A percentile compares a stretch with the other conserved stretches of the same genome.
phyloP scores from a whole-genome alignment of 2,329 filamentous ascomycete genomes.

The Cladosporium halotolerans region DNA sequence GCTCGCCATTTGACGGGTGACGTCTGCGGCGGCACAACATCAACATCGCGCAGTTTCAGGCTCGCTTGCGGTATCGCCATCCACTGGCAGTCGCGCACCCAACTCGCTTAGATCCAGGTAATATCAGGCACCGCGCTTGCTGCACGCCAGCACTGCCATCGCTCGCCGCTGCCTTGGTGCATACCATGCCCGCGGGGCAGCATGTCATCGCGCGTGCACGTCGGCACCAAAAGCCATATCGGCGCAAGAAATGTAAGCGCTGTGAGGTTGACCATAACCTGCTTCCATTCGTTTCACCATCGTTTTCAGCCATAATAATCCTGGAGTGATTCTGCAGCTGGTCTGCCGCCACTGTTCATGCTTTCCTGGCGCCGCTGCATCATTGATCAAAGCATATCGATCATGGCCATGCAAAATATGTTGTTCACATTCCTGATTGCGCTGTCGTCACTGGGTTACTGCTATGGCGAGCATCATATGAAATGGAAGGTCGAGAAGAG shows the following conservation, averaged over 20 bases:
- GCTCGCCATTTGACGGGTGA: not conserved
- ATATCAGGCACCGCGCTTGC: not conserved
- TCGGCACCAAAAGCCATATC: not conserved
- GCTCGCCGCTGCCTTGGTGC: conserved; percentile 4
- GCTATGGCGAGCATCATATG: conserved; percentile 26
- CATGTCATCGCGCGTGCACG: conserved; percentile 10
- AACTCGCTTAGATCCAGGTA: not conserved
- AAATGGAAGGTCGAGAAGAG: conserved; percentile 22
- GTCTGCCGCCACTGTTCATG: too few relatives aligned
- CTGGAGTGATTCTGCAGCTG: too few relatives aligned
- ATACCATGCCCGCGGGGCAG: conserved; percentile 2
- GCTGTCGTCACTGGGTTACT: not conserved
- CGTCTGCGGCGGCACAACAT: conserved; percentile 2
- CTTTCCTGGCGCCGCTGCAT: not conserved
- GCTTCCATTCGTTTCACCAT: too few relatives aligned
- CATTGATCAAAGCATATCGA: not conserved
- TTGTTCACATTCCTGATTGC: not conserved
- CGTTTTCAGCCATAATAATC: too few relatives aligned
- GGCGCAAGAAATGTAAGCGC: too few relatives aligned
- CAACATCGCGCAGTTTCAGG: not conserved
- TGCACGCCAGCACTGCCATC: not conserved
- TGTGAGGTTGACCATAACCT: too few relatives aligned
- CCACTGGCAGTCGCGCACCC: not conserved
- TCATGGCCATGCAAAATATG: not conserved
- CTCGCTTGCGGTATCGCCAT: not conserved